Percentiles rank a stretch among this genome's conserved stretches.
Conservation (phyloP, 2,329 filamentous ascomycete genomes). For the Nemania abortiva region DNA sequence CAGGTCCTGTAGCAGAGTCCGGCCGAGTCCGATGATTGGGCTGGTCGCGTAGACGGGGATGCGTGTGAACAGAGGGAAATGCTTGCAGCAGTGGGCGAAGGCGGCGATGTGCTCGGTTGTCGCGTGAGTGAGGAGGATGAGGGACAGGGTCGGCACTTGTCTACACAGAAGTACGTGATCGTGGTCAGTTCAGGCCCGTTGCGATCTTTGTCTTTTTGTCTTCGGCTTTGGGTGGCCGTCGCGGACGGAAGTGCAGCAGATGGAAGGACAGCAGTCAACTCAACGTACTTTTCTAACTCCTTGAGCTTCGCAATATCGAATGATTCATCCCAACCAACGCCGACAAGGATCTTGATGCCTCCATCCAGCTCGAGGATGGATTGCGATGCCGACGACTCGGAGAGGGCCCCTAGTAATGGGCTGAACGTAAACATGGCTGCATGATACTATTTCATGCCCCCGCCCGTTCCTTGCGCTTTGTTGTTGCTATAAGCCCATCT, state of each 20-base stretch:
- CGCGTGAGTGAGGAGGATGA: constrained; percentile 94
- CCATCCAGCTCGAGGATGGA: constrained; percentile 98
- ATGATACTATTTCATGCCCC: constrained; percentile 37
- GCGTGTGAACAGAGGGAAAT: constrained; percentile 89
- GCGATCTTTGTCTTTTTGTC: background rate
- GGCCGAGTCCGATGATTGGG: constrained; percentile 92
- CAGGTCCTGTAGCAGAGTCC: constrained; percentile 89
- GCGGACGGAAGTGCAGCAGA: background rate
- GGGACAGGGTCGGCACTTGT: constrained; percentile 89
- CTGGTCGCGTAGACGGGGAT: constrained; percentile 95
- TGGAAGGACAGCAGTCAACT: background rate
- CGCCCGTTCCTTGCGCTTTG: constrained; percentile 31
- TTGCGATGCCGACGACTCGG: constrained; percentile 86
- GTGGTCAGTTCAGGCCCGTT: constrained; percentile 42
- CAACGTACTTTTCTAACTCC: constrained; percentile 87
- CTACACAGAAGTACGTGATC: constrained; percentile 57
- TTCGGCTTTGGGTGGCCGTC: background rate
- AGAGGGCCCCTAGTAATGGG: constrained; percentile 90
- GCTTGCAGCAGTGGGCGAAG: constrained; percentile 96
- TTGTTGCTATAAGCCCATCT: constrained; percentile 37
- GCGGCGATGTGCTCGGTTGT: constrained; percentile 92
- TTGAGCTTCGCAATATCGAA: constrained; percentile 86
- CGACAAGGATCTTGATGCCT: constrained; percentile 93
- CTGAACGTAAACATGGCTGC: constrained; percentile 93
- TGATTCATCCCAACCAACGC: constrained; percentile 94